phyloP scores from a whole-genome alignment of 2,329 filamentous ascomycete genomes.

The Trichophyton rubrum region DNA sequence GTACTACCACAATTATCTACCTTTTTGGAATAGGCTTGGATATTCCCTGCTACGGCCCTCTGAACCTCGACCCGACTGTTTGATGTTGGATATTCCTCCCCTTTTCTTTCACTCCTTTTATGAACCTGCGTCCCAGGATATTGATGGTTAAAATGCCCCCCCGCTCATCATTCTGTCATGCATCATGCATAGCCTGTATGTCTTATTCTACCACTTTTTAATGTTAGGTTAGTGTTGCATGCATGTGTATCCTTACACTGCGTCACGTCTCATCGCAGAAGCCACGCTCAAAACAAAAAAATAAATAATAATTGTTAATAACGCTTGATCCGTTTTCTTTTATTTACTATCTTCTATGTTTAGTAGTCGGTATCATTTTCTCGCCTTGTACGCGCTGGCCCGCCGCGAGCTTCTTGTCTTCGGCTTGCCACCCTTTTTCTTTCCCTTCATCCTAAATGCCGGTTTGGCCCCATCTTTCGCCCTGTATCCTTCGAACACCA shows the following conservation, averaged over 20 bases:
- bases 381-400: slow-evolving; percentile 32
- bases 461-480: slow-evolving; percentile 23
- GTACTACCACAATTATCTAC: neutral
- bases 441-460: slow-evolving; percentile 26
- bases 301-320: too few species aligned
- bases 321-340: neutral
- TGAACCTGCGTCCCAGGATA: neutral
- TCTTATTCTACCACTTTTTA: neutral
- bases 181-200: neutral
- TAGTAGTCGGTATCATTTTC: slow-evolving; percentile 13
- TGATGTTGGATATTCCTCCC: neutral
- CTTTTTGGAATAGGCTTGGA: neutral
- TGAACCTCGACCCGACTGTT: neutral
- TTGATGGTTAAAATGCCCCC: neutral
- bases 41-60: neutral
- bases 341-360: neutral
- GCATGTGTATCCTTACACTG: neutral
- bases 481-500: slow-evolving; percentile 37
- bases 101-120: neutral
- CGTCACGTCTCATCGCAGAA: neutral
- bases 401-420: slow-evolving; percentile 32
- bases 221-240: neutral
- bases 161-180: neutral
- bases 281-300: neutral
- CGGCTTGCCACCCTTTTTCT: slow-evolving; percentile 25